Conservation (phyloP, 2,329 filamentous ascomycete species). For the Fusarium chaquense region DNA sequence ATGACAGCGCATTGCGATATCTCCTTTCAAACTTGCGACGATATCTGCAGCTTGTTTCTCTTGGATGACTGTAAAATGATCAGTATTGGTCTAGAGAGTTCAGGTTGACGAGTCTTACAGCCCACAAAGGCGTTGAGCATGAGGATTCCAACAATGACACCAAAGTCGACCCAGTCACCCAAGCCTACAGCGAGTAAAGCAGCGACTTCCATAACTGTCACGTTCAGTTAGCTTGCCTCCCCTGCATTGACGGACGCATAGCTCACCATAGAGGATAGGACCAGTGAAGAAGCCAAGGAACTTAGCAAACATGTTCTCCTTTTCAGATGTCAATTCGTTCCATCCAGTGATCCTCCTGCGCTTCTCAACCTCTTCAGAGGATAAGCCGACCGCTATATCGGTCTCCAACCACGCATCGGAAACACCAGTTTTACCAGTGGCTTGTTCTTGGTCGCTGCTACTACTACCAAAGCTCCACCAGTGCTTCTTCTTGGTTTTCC, state of each 20-base stretch:
- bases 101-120: conserved; percentile 1
- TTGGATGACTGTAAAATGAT: background rate
- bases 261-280: conserved; percentile 25
- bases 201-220: conserved; percentile 33
- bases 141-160: conserved; percentile 33
- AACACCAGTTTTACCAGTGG: conserved; percentile 6
- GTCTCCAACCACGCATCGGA: conserved; percentile 33
- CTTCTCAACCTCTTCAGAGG: conserved; percentile 22
- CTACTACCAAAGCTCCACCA: conserved; percentile 35
- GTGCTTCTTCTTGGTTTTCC: conserved; percentile 28
- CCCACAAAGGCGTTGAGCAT: conserved; percentile 36
- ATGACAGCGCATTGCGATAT: conserved; percentile 35
- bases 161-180: conserved; percentile 33
- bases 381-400: conserved; percentile 12
- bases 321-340: conserved; percentile 32
- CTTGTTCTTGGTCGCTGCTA: background rate
- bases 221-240: background rate
- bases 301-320: conserved; percentile 20
- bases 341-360: conserved; percentile 23
- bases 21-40: conserved; percentile 29
- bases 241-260: rapidly evolving
- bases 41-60: conserved; percentile 36
- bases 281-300: conserved; percentile 13
- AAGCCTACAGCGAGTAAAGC: conserved; percentile 29
- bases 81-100: background rate